These are phyloP conservation scores for Chaetothyriales sp. DNA, from an alignment of 2,329 filamentous ascomycete species.

Conservation along the genomic window DNA sequence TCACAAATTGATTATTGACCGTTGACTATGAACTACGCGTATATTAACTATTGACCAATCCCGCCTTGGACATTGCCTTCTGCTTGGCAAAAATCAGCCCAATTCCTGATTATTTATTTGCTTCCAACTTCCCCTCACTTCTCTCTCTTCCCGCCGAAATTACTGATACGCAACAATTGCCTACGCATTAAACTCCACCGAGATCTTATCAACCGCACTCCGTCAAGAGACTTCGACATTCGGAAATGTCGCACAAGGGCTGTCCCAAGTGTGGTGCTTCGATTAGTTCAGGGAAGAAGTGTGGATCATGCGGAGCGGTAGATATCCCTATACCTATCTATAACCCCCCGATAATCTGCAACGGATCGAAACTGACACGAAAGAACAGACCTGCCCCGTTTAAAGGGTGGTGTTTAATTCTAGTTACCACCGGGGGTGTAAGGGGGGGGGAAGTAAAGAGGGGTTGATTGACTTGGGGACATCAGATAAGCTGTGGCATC, in stretches of 20 bases:
- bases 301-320: conserved; percentile 14
- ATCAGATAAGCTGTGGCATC: too few relatives aligned
- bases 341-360: too few relatives aligned
- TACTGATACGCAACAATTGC: not conserved
- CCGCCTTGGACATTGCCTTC: not conserved
- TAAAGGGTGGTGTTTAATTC: too few relatives aligned
- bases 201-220: not conserved
- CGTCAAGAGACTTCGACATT: not conserved
- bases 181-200: not conserved
- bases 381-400: not conserved
- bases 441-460: too few relatives aligned
- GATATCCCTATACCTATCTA: conserved; percentile 2
- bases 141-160: too few relatives aligned
- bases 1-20: too few relatives aligned
- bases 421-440: too few relatives aligned
- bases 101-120: not conserved
- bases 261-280: conserved; percentile 15
- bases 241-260: conserved; percentile 12
- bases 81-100: not conserved
- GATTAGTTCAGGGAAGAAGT: conserved; percentile 11
- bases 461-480: not conserved
- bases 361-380: not conserved
- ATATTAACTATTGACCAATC: not conserved
- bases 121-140: not conserved
- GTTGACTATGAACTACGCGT: too few relatives aligned